phyloP scores from a whole-genome alignment of 2,329 filamentous ascomycete genomes.

The Triangularia verruculosa region DNA sequence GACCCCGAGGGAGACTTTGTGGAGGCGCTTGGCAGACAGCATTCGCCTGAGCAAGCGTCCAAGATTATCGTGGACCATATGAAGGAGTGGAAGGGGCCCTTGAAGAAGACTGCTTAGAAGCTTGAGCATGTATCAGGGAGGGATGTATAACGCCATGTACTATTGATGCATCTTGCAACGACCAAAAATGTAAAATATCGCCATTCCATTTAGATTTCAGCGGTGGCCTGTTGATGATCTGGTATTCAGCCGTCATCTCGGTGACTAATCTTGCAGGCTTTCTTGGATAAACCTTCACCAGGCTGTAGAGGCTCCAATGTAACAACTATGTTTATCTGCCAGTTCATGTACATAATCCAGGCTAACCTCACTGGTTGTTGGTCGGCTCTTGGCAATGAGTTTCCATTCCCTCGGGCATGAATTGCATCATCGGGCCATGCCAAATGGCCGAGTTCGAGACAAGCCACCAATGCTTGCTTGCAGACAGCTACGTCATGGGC shows the following conservation, averaged over 20 bases:
- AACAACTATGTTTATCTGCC: background rate
- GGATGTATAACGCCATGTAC: background rate
- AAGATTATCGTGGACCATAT: slow-evolving; percentile 84
- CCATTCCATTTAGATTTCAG: background rate
- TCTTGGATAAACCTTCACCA: background rate
- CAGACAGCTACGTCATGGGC: slow-evolving; percentile 7
- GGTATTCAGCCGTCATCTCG: no score
- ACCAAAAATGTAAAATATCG: background rate
- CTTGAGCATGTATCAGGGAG: background rate
- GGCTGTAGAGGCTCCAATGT: background rate
- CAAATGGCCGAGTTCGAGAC: background rate
- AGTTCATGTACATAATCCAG: background rate
- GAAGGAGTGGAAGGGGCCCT: slow-evolving; percentile 51
- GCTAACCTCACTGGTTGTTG: background rate
- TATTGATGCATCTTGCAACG: background rate
- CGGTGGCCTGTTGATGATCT: no score
- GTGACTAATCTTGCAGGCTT: no score
- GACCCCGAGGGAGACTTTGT: slow-evolving; percentile 98
- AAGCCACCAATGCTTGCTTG: background rate
- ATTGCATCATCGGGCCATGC: background rate
- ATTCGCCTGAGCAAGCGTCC: slow-evolving; percentile 82
- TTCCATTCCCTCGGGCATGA: background rate
- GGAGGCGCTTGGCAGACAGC: slow-evolving; percentile 91
- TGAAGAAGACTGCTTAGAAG: slow-evolving; percentile 28
- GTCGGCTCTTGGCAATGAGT: slow-evolving; percentile 3